Base-by-base conservation (phyloP, 1,284 basidiomycete species). In the Dichomitus squalens region DNA sequence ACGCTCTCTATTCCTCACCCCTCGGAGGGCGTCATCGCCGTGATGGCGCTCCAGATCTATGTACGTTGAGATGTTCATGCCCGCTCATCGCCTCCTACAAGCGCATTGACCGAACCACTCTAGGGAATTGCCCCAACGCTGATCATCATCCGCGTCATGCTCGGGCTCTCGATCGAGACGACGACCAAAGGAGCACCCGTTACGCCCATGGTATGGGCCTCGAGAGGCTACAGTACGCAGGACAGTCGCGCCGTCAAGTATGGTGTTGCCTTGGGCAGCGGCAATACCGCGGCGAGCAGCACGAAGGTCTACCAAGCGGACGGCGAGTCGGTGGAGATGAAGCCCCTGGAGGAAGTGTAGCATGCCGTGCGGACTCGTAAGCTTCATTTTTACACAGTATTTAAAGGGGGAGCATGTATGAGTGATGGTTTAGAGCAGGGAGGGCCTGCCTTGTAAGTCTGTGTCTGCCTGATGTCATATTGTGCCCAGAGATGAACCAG, bases 281-380 rank as follows among this genome's bases (percentile, higher is more conserved):
- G 31, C 12, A 33, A 6, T 33, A 33, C 31, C 31, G 31, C 31
- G 31, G 31, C 6, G 12, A 33, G 31, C 31, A 12, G 7, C 12
- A 33, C 31, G 31, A 33, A 12, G 31, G 31, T 33, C 31, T 33
- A 33, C 31, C 31, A 61, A 25, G 51, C 40, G 14, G 72, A 78
- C 12, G 79, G 79, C 16, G 75, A 75, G 18, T 70, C 79, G 43
- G 86, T 86, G 65, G 90, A 91, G 0, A 82, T 86, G 69, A 90
- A 90, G 6, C 85, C 84, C 53, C 82, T 80, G 16, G 82, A 81
- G 27, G 86, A 70, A 5, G 64, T 41, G 7, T 33, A 33, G 12
- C 23, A 7, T 36, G 23, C n/a, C n/a, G n/a, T n/a, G n/a, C n/a
- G n/a, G n/a, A n/a, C n/a, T n/a, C n/a, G n/a, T n/a, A n/a, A n/a